Evolutionary conservation across 106 monocot genomes (phyloP), one percentile per base, ranked within the genome.

Genomic region (Narthecium ossifragum): DNA sequence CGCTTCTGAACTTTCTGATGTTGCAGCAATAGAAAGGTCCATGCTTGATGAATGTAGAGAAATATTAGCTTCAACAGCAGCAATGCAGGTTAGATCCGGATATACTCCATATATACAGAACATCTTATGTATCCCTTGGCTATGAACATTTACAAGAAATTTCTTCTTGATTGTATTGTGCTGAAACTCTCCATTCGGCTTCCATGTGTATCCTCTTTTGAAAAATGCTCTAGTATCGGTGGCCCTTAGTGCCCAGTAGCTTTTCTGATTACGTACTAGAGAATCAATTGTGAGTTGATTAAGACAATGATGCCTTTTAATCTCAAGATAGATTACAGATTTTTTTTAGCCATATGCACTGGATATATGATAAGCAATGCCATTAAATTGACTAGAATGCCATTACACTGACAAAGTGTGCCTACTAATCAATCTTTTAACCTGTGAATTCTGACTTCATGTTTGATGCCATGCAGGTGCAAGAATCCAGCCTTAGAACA

Each of bases 1-100:
- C 37, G 63, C 71, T 56, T 81, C 70, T 55, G 85, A 88, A 63
- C 76, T 93, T 51, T 70, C 71, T 65, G 58, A 64, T 46, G 41
- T 89, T 40, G 82, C 82, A 27, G 59, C 66, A 31, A 55, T 66
- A 36, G 93, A 89, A 59, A 83, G 67, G 13, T 47, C 46, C 40
- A 74, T 85, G 82, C 76, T 93, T 20, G 57, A 80, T 59, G 74
- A 85, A 61, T 76, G 85, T 29, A 74, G 82, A 70, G 88, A 82
- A 38, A 64, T 89, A 31, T 53, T 89, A 28, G 76, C 79, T 39
- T 55, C 68, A 56, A 67, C 64, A 37, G 78, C 79, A 51, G 62
- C 74, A 53, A 65, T 93, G 75, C 82, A 93, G 88, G 88, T 89
- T 78, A 50, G n/a, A 18, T 56, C 31, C 15, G 30, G 3, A n/a